Evolutionary conservation across 371 early-diverging fungal species (phyloP), one percentile per base, ranked within the genome.

Genomic region (Rhizopus microsporus): DNA sequence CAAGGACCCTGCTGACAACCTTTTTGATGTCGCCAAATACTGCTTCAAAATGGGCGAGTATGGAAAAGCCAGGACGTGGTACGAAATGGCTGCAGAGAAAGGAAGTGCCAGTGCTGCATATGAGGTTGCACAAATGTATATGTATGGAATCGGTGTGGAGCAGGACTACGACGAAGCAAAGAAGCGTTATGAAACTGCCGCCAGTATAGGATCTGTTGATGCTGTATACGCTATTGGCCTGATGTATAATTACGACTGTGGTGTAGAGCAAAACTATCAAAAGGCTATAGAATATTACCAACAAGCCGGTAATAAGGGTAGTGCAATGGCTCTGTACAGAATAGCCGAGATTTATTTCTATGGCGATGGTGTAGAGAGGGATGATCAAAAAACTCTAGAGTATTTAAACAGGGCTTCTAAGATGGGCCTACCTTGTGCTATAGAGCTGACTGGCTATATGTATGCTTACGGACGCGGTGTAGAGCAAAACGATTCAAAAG

Each of bases 211-310:
- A 23, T 23, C 23, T 2, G 23, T 23, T 23, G 23, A 23, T 23
- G 54, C 54, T 17, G 44, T 43, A 5, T 43, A 43, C 17, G 33
- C n/a, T 5, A 44, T 43, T 54, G 23, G 30, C 4, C 12, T 10
- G 12, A 29, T 31, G 16, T 40, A 55, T 34, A 33, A 56, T 16
- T 37, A 37, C 23, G 56, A 47, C 7, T 46, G 16, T 7, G 56
- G 56, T 7, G 47, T 56, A 6, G 56, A 56, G 1, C 16, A 29
- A 56, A 56, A 44, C 12, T 46, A 56, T 35, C 34, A 45, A 46
- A 44, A 23, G 10, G 56, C 56, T 0, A 6, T 56, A 9, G 17
- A 29, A 16, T 50, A 35, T 16, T 16, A 50, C 16, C 34, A n/a
- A 15, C 35, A 50, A 35, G 33, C n/a, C n/a, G 0, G 35, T 50